These are phyloP conservation scores for Phaeosphaeria sp. DNA, from an alignment of 2,329 filamentous ascomycete species.

Conservation along the genomic window DNA sequence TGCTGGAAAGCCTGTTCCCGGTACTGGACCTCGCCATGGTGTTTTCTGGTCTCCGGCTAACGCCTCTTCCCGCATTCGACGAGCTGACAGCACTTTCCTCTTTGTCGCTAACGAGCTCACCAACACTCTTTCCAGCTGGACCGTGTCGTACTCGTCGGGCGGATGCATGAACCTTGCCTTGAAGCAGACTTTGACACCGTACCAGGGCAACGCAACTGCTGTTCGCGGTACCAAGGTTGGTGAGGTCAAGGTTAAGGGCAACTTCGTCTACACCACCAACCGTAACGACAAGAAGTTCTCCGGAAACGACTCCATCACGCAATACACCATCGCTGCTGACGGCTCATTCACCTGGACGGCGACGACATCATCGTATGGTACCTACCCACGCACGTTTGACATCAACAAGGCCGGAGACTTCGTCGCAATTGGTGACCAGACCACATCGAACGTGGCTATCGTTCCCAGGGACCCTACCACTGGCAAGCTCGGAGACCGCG, in stretches of 20 bases:
- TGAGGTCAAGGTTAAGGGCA: conserved; percentile 41
- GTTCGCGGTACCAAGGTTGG: conserved; percentile 38
- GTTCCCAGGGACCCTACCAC: conserved; percentile 36
- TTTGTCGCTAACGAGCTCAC: conserved; percentile 45
- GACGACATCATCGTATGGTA: conserved; percentile 37
- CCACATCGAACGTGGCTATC: conserved; percentile 41
- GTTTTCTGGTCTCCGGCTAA: conserved; percentile 54
- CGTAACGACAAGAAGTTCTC: conserved; percentile 47
- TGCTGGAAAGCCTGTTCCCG: conserved; percentile 51
- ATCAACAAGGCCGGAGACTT: conserved; percentile 43
- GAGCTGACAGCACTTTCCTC: conserved; percentile 29
- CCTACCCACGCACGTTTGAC: conserved; percentile 45
- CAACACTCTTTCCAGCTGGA: conserved; percentile 41
- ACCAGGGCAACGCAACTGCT: conserved; percentile 37
- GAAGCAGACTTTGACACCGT: conserved; percentile 43
- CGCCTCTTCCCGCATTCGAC: conserved; percentile 24
- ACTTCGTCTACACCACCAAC: conserved; percentile 45
- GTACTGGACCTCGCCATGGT: conserved; percentile 62
- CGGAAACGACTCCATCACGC: conserved; percentile 43
- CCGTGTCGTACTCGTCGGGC: conserved; percentile 35
- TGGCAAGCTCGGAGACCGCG: conserved; percentile 32
- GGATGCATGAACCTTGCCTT: conserved; percentile 40
- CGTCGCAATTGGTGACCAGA: conserved; percentile 42
- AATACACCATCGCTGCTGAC: conserved; percentile 38
- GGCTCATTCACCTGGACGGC: conserved; percentile 39